Base-by-base conservation (phyloP, 345 rosid species). In the Streptanthus diversifolius region DNA sequence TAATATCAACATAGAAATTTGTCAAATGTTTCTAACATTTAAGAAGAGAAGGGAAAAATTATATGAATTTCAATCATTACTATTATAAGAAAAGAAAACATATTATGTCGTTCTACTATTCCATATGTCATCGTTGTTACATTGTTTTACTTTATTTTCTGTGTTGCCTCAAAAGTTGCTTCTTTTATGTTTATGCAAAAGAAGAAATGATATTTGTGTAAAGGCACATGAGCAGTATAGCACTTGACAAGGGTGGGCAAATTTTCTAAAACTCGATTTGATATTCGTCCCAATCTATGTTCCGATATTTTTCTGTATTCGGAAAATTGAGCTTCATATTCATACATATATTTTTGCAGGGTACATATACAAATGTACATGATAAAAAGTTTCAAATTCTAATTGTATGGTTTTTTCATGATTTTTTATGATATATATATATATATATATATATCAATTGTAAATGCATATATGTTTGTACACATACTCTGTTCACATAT, bases 401-500 rank as follows among this genome's bases (percentile, higher is more conserved):
- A 35, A 5, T 24, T 24, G 1, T 1, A 24, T 24, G 25, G 35
- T 32, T 32, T 32, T 5, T 32, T 7, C 35, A 32, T 32, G 8
- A 32, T 7, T 32, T 32, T 32, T 24, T 24, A 24, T 24, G 25
- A 1, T 24, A 24, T 5, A 32, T 32, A n/a, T n/a, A n/a, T n/a
- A n/a, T n/a, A n/a, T n/a, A n/a, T n/a, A n/a, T n/a, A n/a, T 41
- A 49, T 25, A 5, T 29, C 35, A 40, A 25, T 39, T 67, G 48
- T 66, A 30, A 18, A 17, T 47, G 13, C n/a, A 37, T 32, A 12
- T 39, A 18, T 35, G 35, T 70, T 6, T 13, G 48, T 36, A 47
- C 5, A 19, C 14, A 44, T 74, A 24, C 48, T 66, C 17, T 27
- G 73, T 66, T 74, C 68, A 66, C 66, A 74, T 68, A 47, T 35